A percentile compares a stretch with the other conserved stretches of the same genome.
Evolutionary conservation across 805 yeast genomes (phyloP).

Genomic region (baker's yeast (Saccharomyces cerevisiae)): DNA sequence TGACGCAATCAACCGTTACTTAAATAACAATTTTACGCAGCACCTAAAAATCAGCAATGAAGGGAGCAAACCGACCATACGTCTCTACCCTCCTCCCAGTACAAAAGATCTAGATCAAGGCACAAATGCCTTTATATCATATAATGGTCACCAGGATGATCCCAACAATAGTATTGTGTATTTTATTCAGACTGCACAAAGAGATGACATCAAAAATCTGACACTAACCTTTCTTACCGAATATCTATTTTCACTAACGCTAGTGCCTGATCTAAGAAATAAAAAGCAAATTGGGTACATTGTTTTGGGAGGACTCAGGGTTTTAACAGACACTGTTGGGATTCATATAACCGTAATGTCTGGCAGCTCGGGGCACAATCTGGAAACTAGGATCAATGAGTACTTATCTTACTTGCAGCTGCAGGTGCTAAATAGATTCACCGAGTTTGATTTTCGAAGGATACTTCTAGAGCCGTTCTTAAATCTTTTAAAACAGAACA

Average conservation of each 20-base stretch:
- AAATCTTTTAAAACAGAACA: slow-evolving; percentile 10
- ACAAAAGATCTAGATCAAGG: slow-evolving; percentile 35
- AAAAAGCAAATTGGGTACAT: slow-evolving; percentile 56
- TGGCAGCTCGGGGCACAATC: slow-evolving; percentile 34
- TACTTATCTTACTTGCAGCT: slow-evolving; percentile 38
- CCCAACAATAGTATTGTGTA: slow-evolving; percentile 44
- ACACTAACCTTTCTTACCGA: slow-evolving; percentile 41
- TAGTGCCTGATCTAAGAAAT: slow-evolving; percentile 43
- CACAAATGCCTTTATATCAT: slow-evolving; percentile 29
- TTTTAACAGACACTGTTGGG: slow-evolving; percentile 47
- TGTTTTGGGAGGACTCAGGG: slow-evolving; percentile 48
- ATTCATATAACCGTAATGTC: slow-evolving; percentile 52
- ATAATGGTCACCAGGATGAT: slow-evolving; percentile 36
- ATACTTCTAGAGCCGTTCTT: slow-evolving; percentile 35
- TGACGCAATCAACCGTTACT: slow-evolving; percentile 20
- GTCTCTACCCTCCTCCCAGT: slow-evolving; percentile 21
- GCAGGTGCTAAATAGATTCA: slow-evolving; percentile 20
- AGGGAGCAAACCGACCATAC: neutral
- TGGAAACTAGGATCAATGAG: slow-evolving; percentile 42
- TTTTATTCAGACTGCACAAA: slow-evolving; percentile 50
- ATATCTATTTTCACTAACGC: slow-evolving; percentile 37
- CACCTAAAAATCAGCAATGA: slow-evolving; percentile 15
- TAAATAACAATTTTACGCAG: slow-evolving; percentile 22
- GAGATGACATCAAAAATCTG: slow-evolving; percentile 30
- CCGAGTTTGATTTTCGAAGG: slow-evolving; percentile 32